Percentiles rank a stretch among this genome's conserved stretches.
These are phyloP conservation scores for Trichoderma brevicompactum DNA, from an alignment of 2,329 filamentous ascomycete species.

Conservation along the genomic window DNA sequence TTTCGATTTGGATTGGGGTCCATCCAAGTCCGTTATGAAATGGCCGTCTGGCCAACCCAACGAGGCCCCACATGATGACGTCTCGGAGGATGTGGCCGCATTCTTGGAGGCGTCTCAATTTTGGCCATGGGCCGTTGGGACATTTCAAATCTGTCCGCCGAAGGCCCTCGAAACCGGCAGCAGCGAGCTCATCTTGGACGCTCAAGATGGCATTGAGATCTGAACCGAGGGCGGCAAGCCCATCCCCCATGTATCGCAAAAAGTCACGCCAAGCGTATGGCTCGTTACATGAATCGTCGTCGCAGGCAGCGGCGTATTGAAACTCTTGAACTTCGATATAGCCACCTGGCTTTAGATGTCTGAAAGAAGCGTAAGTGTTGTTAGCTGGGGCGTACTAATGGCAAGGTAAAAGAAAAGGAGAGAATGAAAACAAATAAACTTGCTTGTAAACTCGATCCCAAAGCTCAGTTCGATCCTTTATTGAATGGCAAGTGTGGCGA, in stretches of 20 bases:
- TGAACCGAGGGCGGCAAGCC: slow-evolving; percentile 48
- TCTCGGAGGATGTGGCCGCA: slow-evolving; percentile 53
- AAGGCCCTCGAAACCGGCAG: slow-evolving; percentile 50
- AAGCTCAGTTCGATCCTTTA: slow-evolving; percentile 48
- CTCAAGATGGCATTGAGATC: slow-evolving; percentile 48
- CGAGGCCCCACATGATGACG: slow-evolving; percentile 47
- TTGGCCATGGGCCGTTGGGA: slow-evolving; percentile 55
- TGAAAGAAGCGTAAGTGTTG: slow-evolving; percentile 32
- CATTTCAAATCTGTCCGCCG: slow-evolving; percentile 50
- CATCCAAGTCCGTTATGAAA: slow-evolving; percentile 48
- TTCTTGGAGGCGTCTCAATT: slow-evolving; percentile 47
- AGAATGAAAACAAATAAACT: slow-evolving; percentile 25
- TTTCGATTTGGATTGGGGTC: slow-evolving; percentile 49
- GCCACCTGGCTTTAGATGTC: slow-evolving; percentile 57
- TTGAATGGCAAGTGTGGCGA: slow-evolving; percentile 51
- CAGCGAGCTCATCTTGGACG: slow-evolving; percentile 43
- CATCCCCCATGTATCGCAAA: slow-evolving; percentile 46
- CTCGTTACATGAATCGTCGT: slow-evolving; percentile 50
- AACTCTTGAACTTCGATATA: slow-evolving; percentile 57
- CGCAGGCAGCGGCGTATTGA: slow-evolving; percentile 46
- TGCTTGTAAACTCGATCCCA: slow-evolving; percentile 51
- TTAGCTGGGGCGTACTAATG: not conserved
- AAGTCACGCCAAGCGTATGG: slow-evolving; percentile 56
- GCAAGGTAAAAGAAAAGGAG: not conserved
- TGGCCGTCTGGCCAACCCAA: slow-evolving; percentile 45